phyloP scores from a whole-genome alignment of 805 yeast genomes.

The Myxozyma monticola region DNA sequence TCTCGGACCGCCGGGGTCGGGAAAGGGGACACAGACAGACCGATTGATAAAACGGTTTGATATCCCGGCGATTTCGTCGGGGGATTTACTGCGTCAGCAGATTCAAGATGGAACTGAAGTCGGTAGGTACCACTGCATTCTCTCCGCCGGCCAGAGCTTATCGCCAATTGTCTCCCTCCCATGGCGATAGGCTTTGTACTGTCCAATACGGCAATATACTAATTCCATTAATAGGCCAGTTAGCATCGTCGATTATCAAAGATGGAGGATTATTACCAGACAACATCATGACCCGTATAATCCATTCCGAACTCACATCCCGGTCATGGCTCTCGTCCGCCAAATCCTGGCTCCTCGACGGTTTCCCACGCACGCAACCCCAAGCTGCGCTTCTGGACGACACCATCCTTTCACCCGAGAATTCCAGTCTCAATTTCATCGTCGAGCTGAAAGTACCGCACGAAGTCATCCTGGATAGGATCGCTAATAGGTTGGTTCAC shows the following conservation, averaged over 20 bases:
- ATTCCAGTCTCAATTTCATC: constrained; percentile 64
- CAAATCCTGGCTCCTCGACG: constrained; percentile 75
- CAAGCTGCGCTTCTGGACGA: constrained; percentile 67
- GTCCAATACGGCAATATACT: not conserved
- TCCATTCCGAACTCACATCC: constrained; percentile 50
- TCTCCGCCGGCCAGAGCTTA: too few species aligned
- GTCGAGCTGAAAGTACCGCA: constrained; percentile 87
- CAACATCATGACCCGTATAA: constrained; percentile 57
- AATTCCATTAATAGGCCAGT: not conserved
- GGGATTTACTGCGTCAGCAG: constrained; percentile 75
- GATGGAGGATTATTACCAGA: constrained; percentile 78
- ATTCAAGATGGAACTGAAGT: constrained; percentile 54
- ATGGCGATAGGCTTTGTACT: not conserved
- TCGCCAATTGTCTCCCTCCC: too few species aligned
- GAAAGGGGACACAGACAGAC: constrained; percentile 87
- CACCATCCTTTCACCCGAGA: constrained; percentile 41
- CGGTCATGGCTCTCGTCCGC: constrained; percentile 47
- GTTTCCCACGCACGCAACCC: constrained; percentile 78
- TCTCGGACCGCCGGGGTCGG: constrained; percentile 94
- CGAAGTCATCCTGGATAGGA: constrained; percentile 73
- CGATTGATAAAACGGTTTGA: constrained; percentile 55
- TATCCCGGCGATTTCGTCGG: constrained; percentile 70
- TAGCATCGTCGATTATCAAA: constrained; percentile 42
- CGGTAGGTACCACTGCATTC: constrained; percentile 43
- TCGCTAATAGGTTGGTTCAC: constrained; percentile 85